phyloP scores from a whole-genome alignment of 2,329 filamentous ascomycete genomes.

The Epicoccum sorghinum region DNA sequence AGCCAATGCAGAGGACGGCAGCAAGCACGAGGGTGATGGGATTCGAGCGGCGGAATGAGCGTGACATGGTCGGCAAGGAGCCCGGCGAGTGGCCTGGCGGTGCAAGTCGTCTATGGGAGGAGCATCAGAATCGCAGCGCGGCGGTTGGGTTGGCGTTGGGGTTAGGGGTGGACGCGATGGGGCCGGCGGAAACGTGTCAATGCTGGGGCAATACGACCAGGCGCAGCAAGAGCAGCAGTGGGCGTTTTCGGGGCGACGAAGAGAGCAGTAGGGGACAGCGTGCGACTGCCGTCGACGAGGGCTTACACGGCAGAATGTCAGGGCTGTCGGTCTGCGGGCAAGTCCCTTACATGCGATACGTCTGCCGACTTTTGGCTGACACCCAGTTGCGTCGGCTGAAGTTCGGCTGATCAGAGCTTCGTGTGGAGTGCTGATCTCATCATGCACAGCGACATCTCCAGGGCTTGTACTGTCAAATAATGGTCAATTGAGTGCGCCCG shows the following conservation, averaged over 20 bases:
- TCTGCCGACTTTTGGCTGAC: not conserved
- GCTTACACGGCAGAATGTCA: conserved; percentile 24
- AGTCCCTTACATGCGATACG: not conserved
- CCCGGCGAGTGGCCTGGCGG: conserved; percentile 37
- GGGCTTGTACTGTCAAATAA: not conserved
- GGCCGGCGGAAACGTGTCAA: conserved; percentile 33
- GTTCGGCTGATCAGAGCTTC: not conserved
- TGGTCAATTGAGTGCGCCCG: conserved; percentile 34
- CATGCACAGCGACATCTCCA: conserved; percentile 11
- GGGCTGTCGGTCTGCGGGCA: conserved; percentile 18
- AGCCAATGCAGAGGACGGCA: conserved; percentile 69
- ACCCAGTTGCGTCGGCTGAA: not conserved
- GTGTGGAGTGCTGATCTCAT: conserved; percentile 22
- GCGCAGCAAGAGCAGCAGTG: not conserved
- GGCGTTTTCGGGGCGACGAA: not conserved
- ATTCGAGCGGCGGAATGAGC: conserved; percentile 78
- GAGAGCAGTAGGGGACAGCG: not conserved
- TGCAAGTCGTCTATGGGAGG: conserved; percentile 32
- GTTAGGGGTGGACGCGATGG: conserved; percentile 30
- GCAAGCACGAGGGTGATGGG: conserved; percentile 77
- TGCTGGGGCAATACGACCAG: conserved; percentile 11
- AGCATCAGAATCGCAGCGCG: conserved; percentile 39
- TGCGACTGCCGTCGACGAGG: conserved; percentile 12
- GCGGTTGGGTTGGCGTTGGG: conserved; percentile 12
- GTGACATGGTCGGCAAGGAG: conserved; percentile 58